Base-by-base conservation (phyloP, 805 yeast genomes). In the Teunomyces stri region DNA sequence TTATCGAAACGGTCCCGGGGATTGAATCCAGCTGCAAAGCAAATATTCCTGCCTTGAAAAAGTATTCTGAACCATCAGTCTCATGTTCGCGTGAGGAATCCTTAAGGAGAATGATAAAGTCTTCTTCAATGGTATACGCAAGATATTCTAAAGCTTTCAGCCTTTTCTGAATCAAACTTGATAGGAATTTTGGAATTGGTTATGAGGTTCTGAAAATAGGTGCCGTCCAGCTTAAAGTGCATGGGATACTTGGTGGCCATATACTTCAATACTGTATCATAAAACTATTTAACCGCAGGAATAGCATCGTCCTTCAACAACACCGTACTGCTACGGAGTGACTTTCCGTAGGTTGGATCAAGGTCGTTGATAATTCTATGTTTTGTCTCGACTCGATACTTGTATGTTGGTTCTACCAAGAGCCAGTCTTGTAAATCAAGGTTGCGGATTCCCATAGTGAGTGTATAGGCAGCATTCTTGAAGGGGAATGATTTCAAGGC, bases 401-500 rank as follows among this genome's bases (percentile, higher is more conserved):
- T 50, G 50, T 72, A 72, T 3, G 66, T 56, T 27, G 70, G 62
- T 40, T 72, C 77, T 11, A 72, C 53, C 49, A 72, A 60, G 20
- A 72, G 60, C 75, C 75, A 72, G 44, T 72, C 75, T 40, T 70
- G 68, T 2, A 61, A 57, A 11, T 64, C 65, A 30, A 72, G 51
- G 25, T 51, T 46, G 39, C 46, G 50, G 29, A 84, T 72, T 0
- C 84, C 86, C 85, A 86, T 78, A 2, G 85, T 84, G 63, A 85
- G 64, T 51, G 74, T 76, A 55, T 84, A 82, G 41, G 69, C 77
- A 12, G 80, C 84, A 40, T 78, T 72, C 58, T 80, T 82, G 68
- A 82, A 85, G 1, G 89, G 89, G 34, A 51, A 65, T 7, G 69
- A 64, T 43, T 60, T 65, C 33, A 62, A 35, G 4, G 65, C 55